Conservation (phyloP, 805 yeast genomes). For the Yamadazyma ubonensis region DNA sequence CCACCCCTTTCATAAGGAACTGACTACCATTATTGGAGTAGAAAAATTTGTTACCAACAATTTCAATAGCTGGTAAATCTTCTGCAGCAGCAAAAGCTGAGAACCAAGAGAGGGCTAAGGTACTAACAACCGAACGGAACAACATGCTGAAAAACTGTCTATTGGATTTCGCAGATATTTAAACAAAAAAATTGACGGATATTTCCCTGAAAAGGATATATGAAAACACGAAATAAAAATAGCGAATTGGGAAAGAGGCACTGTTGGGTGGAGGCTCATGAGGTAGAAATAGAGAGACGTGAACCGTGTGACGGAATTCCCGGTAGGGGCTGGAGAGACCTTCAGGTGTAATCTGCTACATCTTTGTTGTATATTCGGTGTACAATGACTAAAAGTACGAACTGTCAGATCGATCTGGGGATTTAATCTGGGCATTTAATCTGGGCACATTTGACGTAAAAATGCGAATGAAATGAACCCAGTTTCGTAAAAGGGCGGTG, state of each 20-base stretch:
- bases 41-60: conserved; percentile 76
- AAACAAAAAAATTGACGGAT: conserved; percentile 9
- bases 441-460: background rate
- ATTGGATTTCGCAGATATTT: background rate
- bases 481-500: background rate
- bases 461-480: background rate
- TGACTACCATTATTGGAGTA: conserved; percentile 76
- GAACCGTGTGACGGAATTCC: background rate
- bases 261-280: conserved; percentile 1
- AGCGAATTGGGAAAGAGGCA: conserved; percentile 4
- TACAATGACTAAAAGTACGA: no score
- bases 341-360: background rate
- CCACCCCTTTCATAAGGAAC: conserved; percentile 74
- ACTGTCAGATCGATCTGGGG: no score
- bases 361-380: no score
- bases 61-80: conserved; percentile 62
- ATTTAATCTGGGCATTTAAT: background rate
- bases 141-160: conserved; percentile 7
- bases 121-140: conserved; percentile 8
- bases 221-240: conserved; percentile 8
- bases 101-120: conserved; percentile 7
- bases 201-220: conserved; percentile 5
- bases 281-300: background rate
- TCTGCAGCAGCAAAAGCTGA: conserved; percentile 26
- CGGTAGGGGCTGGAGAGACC: background rate